Conservation (phyloP, 2,329 filamentous ascomycete species). For the Scedosporium aurantiacum region DNA sequence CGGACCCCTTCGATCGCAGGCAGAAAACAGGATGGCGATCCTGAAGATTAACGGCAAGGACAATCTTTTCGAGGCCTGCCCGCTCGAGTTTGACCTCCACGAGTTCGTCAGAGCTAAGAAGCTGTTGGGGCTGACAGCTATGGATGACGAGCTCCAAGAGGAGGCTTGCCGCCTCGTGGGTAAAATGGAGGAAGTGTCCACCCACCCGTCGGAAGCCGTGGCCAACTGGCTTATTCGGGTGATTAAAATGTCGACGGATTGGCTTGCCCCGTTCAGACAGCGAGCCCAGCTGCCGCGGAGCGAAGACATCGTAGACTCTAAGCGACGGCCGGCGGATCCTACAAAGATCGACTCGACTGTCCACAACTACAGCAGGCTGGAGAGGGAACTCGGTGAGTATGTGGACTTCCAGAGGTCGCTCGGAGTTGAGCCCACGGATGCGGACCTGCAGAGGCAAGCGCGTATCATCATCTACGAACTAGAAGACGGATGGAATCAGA, state of each 20-base stretch:
- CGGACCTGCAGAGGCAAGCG: constrained; percentile 43
- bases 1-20: constrained; percentile 32
- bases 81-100: constrained; percentile 42
- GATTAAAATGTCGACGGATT: constrained; percentile 36
- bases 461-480: constrained; percentile 51
- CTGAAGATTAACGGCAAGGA: constrained; percentile 48
- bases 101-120: constrained; percentile 40
- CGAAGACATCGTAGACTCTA: constrained; percentile 39
- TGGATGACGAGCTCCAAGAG: constrained; percentile 48
- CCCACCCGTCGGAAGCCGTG: constrained; percentile 35
- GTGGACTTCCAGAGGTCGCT: constrained; percentile 30
- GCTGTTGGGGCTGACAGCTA: constrained; percentile 45
- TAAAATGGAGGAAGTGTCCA: constrained; percentile 41
- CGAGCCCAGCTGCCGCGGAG: constrained; percentile 46
- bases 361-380: constrained; percentile 45
- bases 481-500: constrained; percentile 55
- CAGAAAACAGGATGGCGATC: constrained; percentile 34
- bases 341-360: constrained; percentile 48
- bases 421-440: constrained; percentile 39
- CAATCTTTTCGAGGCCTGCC: constrained; percentile 45
- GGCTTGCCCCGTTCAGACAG: constrained; percentile 45
- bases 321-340: constrained; percentile 39
- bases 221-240: constrained; percentile 46
- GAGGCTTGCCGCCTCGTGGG: constrained; percentile 48
- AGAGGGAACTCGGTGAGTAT: constrained; percentile 44